Conservation (phyloP, 2,329 filamentous ascomycete genomes). For the Diplodia corticola region DNA sequence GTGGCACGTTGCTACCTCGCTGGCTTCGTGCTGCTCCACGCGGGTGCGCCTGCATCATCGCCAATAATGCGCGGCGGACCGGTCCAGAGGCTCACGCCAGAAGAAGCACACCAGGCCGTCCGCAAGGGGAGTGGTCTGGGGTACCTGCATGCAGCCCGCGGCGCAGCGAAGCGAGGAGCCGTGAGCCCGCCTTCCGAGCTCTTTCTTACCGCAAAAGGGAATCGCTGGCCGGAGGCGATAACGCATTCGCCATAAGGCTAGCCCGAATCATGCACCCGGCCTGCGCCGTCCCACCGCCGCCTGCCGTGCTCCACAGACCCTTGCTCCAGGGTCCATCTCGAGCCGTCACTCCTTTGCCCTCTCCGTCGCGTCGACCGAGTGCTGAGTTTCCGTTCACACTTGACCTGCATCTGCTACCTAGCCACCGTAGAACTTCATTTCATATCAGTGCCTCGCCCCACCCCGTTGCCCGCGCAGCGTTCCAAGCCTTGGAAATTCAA, state of each 20-base stretch:
- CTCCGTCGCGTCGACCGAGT: background rate
- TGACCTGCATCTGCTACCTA: no score
- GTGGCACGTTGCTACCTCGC: background rate
- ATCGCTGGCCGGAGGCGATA: background rate
- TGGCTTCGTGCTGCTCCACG: background rate
- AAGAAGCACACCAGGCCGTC: background rate
- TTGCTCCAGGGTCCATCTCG: background rate
- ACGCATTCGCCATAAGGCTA: background rate
- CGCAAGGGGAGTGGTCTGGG: background rate
- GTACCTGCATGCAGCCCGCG: slow-evolving; percentile 6
- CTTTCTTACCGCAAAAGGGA: background rate
- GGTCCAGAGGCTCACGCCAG: background rate
- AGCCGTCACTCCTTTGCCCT: background rate
- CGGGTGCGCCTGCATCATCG: background rate
- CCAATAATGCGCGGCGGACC: background rate
- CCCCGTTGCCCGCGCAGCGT: background rate
- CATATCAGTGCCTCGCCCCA: background rate
- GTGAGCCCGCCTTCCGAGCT: background rate
- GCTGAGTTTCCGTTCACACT: background rate
- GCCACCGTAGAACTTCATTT: background rate
- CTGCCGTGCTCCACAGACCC: background rate
- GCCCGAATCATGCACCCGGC: background rate
- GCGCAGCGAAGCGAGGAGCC: slow-evolving; percentile 5
- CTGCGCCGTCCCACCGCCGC: background rate
- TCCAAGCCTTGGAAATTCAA: background rate